phyloP scores from a whole-genome alignment of 2,329 filamentous ascomycete genomes.

The Alternaria tenuissima region DNA sequence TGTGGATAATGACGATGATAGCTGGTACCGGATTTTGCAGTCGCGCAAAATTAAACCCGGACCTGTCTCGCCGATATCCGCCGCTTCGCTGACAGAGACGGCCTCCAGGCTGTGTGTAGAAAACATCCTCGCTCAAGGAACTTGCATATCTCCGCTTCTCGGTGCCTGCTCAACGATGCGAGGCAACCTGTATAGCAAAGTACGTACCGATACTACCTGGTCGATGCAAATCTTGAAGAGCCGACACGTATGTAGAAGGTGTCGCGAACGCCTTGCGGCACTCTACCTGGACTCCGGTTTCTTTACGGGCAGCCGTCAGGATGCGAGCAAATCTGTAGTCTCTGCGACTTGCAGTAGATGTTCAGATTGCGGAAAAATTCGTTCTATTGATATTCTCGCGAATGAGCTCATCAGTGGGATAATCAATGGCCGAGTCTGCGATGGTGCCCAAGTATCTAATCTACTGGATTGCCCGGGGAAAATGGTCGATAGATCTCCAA shows the following conservation, averaged over 20 bases:
- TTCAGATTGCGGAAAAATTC: not conserved
- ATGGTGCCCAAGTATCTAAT: not conserved
- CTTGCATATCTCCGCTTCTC: not conserved
- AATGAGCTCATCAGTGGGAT: no score
- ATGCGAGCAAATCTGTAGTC: not conserved
- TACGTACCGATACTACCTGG: not conserved
- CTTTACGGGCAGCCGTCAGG: not conserved
- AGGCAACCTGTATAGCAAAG: not conserved
- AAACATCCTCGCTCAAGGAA: not conserved
- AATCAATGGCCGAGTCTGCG: not conserved
- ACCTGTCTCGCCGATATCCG: conserved; percentile 4
- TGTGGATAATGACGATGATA: conserved; percentile 7
- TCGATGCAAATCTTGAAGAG: not conserved
- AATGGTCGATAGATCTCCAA: no score
- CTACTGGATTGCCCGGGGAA: no score
- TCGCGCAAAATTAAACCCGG: not conserved
- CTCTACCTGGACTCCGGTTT: not conserved
- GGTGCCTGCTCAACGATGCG: not conserved
- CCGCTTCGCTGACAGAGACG: conserved; percentile 3
- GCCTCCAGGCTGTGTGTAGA: not conserved
- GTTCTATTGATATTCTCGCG: no score
- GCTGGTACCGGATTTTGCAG: conserved; percentile 1
- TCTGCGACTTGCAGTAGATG: not conserved
- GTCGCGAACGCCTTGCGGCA: not conserved
- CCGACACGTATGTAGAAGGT: not conserved